phyloP scores from a whole-genome alignment of 2,329 filamentous ascomycete species.

The Sordariomycetes sp. region DNA sequence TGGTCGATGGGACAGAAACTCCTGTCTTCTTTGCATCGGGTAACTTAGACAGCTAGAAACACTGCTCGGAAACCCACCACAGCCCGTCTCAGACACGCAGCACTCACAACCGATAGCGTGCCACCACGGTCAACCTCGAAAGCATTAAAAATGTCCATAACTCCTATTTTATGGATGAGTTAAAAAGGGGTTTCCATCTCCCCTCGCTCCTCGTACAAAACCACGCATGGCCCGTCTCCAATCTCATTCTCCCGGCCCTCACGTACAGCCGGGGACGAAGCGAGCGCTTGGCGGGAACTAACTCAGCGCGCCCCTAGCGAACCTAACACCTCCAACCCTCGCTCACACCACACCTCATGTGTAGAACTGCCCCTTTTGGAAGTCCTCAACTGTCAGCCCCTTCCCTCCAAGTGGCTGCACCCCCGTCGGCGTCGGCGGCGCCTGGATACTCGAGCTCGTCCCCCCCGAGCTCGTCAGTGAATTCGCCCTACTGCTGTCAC shows the following conservation, averaged over 20 bases:
- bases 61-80: not conserved
- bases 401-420: not conserved
- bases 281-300: too few relatives aligned
- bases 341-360: constrained; percentile 21
- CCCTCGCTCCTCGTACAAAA: not conserved
- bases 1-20: too few relatives aligned
- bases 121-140: not conserved
- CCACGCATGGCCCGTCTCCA: not conserved
- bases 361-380: constrained; percentile 50
- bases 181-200: not conserved
- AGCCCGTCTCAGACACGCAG: not conserved
- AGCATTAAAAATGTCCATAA: not conserved
- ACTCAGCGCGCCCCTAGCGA: not conserved
- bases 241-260: not conserved
- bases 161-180: not conserved
- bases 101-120: not conserved
- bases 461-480: constrained; percentile 32
- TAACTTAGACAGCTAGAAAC: too few relatives aligned
- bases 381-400: constrained; percentile 41
- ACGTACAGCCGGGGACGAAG: not conserved
- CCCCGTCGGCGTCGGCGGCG: constrained; percentile 23
- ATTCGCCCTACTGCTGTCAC: constrained; percentile 35
- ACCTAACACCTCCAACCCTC: not conserved
- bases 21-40: too few relatives aligned
- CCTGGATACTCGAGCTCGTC: constrained; percentile 4